Conservation (phyloP, 176 grass and related monocot genomes). For the Neostapfia colusana region DNA sequence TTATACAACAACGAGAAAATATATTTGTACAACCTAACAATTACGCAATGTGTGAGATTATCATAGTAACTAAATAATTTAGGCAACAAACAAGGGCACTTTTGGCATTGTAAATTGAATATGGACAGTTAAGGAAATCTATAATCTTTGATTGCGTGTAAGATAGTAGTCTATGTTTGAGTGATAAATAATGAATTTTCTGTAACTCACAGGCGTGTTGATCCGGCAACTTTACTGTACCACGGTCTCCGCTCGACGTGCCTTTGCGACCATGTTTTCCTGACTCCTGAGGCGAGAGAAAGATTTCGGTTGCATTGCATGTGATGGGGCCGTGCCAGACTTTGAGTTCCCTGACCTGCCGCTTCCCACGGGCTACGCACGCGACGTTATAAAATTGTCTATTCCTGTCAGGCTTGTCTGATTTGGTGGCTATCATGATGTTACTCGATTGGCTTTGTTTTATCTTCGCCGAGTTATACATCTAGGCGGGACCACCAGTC, state of each 20-base stretch:
- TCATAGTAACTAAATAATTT: no score
- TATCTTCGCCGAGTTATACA: not conserved
- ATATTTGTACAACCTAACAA: no score
- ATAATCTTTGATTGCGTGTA: no score
- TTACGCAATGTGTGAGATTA: no score
- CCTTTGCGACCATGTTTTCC: not conserved
- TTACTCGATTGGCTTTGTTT: not conserved
- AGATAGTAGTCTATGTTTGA: no score
- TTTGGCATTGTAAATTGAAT: no score
- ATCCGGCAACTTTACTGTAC: slow-evolving; percentile 10
- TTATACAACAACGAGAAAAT: no score
- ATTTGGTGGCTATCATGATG: not conserved
- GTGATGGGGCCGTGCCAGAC: not conserved
- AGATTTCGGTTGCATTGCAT: not conserved
- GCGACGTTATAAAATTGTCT: not conserved
- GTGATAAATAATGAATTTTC: no score
- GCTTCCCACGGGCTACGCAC: not conserved
- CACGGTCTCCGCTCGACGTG: not conserved
- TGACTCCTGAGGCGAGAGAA: not conserved
- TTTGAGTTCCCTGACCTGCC: not conserved
- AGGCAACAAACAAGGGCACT: no score
- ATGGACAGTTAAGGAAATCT: no score
- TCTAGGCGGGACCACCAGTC: not conserved
- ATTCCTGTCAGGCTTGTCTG: not conserved
- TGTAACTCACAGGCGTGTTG: no score